phyloP scores from a whole-genome alignment of 345 rosid species.

The Toxicodendron radicans region DNA sequence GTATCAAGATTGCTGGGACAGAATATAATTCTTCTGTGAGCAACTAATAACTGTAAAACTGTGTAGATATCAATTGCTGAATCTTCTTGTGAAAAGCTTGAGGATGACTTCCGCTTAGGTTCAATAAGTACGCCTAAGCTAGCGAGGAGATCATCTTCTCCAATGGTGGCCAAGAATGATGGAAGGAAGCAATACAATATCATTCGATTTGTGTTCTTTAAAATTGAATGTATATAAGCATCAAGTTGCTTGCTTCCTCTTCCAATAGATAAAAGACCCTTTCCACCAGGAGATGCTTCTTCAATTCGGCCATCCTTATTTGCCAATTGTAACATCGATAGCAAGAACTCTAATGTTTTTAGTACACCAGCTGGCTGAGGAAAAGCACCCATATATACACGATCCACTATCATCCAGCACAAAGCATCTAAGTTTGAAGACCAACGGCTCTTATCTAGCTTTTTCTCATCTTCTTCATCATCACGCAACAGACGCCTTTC shows the following conservation, averaged over 20 bases:
- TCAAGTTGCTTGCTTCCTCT: constrained; percentile 88
- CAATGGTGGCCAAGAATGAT: constrained; percentile 74
- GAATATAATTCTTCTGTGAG: constrained; percentile 85
- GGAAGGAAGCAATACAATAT: constrained; percentile 91
- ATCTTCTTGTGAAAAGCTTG: constrained; percentile 60
- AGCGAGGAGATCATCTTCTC: constrained; percentile 86
- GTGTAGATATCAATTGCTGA: constrained; percentile 73
- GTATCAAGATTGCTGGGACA: constrained; percentile 95
- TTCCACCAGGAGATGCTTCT: constrained; percentile 85
- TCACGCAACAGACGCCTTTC: constrained; percentile 98
- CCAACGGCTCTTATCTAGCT: constrained; percentile 90
- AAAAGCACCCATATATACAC: constrained; percentile 95
- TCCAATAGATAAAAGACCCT: constrained; percentile 80
- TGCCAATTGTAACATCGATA: constrained; percentile 95
- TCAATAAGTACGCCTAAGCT: constrained; percentile 74
- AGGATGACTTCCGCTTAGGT: constrained; percentile 54
- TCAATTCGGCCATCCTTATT: constrained; percentile 98
- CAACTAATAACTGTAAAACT: constrained; percentile 86
- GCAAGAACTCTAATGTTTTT: constrained; percentile 82
- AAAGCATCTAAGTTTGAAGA: constrained; percentile 89
- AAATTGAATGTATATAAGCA: constrained; percentile 83
- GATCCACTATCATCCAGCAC: constrained; percentile 97
- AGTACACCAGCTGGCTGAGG: constrained; percentile 82
- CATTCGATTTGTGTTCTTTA: constrained; percentile 91
- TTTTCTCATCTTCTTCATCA: constrained; percentile 96